Percentiles rank a stretch among this genome's conserved stretches.
phyloP scores from a whole-genome alignment of 2,329 filamentous ascomycete genomes.

The Alternaria brassicicola region DNA sequence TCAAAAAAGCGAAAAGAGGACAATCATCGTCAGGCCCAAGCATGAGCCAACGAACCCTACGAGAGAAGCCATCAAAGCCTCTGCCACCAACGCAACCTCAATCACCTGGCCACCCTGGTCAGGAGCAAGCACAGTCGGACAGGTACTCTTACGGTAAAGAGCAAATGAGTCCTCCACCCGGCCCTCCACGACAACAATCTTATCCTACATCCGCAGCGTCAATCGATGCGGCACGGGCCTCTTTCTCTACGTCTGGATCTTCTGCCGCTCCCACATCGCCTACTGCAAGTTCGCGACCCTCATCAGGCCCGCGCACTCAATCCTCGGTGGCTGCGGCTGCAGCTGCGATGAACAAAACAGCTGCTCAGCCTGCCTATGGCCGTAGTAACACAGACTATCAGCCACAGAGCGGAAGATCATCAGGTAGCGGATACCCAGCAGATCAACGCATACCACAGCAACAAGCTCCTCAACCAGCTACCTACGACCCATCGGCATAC shows the following conservation, averaged over 20 bases:
- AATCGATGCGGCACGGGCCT: slow-evolving; percentile 56
- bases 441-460: slow-evolving; percentile 50
- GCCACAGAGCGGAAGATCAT: slow-evolving; percentile 37
- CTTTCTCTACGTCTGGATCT: slow-evolving; percentile 48
- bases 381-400: slow-evolving; percentile 54
- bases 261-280: slow-evolving; percentile 55
- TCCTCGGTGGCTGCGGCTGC: slow-evolving; percentile 56
- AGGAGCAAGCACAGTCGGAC: slow-evolving; percentile 51
- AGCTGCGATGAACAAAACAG: slow-evolving; percentile 52
- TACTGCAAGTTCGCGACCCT: slow-evolving; percentile 53
- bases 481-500: slow-evolving; percentile 81
- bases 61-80: slow-evolving; percentile 52
- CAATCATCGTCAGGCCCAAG: slow-evolving; percentile 59
- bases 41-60: slow-evolving; percentile 52
- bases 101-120: slow-evolving; percentile 41
- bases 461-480: slow-evolving; percentile 59
- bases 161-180: slow-evolving; percentile 44
- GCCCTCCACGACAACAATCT: slow-evolving; percentile 48
- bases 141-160: slow-evolving; percentile 59
- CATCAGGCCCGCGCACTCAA: slow-evolving; percentile 56
- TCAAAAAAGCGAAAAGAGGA: slow-evolving; percentile 78
- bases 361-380: slow-evolving; percentile 52
- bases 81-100: slow-evolving; percentile 48
- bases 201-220: slow-evolving; percentile 52
- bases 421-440: slow-evolving; percentile 46